A percentile compares a stretch with the other conserved stretches of the same genome.
Evolutionary conservation across 1,284 basidiomycete species (phyloP).

Genomic region (Inonotus hispidus): DNA sequence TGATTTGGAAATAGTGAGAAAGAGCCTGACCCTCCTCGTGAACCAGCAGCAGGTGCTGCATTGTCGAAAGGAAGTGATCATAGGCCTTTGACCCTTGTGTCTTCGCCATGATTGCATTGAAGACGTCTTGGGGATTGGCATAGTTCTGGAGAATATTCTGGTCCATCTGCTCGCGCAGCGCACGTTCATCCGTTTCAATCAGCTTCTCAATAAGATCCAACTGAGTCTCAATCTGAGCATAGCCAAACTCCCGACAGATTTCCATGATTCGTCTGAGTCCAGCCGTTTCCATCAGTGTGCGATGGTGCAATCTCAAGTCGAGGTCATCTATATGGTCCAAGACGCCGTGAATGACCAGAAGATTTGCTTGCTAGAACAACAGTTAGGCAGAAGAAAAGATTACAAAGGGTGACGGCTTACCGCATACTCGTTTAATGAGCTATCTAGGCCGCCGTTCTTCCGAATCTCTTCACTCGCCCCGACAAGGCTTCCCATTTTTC

Average conservation of each 20-base stretch:
- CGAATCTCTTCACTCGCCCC: slow-evolving; percentile 90
- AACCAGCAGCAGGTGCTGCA: slow-evolving; percentile 91
- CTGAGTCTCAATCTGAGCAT: slow-evolving; percentile 60
- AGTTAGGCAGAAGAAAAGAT: neutral
- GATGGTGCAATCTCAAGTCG: slow-evolving; percentile 80
- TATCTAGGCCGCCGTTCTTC: slow-evolving; percentile 58
- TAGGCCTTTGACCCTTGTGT: slow-evolving; percentile 75
- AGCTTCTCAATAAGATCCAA: slow-evolving; percentile 62
- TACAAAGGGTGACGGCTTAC: slow-evolving; percentile 41
- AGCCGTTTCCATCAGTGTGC: slow-evolving; percentile 84
- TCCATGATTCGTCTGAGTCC: slow-evolving; percentile 75
- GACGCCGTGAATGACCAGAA: slow-evolving; percentile 67
- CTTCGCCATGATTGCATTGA: slow-evolving; percentile 72
- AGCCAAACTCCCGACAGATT: slow-evolving; percentile 67
- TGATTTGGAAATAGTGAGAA: slow-evolving; percentile 86
- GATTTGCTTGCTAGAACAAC: slow-evolving; percentile 51
- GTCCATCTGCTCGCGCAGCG: slow-evolving; percentile 74
- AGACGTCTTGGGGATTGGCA: slow-evolving; percentile 82
- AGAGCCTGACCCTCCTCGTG: slow-evolving; percentile 81
- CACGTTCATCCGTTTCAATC: slow-evolving; percentile 76
- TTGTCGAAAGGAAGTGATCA: slow-evolving; percentile 85
- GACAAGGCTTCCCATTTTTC: slow-evolving; percentile 93
- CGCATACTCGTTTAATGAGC: slow-evolving; percentile 76
- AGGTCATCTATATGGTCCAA: slow-evolving; percentile 65
- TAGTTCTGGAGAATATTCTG: slow-evolving; percentile 74